These are phyloP conservation scores for Penicillium herquei DNA, from an alignment of 495 filamentous ascomycete genomes.

Conservation along the genomic window DNA sequence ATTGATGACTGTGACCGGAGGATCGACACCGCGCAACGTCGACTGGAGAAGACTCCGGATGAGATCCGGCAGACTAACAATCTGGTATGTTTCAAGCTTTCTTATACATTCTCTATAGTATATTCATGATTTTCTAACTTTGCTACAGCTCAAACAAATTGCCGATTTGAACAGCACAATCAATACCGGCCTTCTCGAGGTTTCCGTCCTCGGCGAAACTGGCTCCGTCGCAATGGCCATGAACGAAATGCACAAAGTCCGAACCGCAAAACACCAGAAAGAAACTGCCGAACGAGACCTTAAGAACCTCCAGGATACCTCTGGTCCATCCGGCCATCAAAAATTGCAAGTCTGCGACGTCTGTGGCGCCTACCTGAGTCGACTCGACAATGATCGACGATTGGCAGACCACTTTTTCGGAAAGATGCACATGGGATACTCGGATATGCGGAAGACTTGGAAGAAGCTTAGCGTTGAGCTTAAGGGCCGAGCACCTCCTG, in stretches of 20 bases:
- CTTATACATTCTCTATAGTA: neutral
- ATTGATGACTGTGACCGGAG: constrained; percentile 95
- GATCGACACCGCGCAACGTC: constrained; percentile 84
- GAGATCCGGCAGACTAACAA: constrained; percentile 97
- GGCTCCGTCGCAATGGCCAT: constrained; percentile 77
- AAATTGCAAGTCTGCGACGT: constrained; percentile 99
- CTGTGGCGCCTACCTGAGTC: constrained; percentile 86
- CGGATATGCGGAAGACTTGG: constrained; percentile 91
- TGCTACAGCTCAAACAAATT: constrained; percentile 72
- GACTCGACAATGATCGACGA: constrained; percentile 90
- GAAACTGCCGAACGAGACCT: constrained; percentile 84
- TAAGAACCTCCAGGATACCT: constrained; percentile 87
- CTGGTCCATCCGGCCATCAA: constrained; percentile 90
- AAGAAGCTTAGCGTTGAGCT: constrained; percentile 86
- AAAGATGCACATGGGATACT: constrained; percentile 98
- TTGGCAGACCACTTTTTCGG: constrained; percentile 98
- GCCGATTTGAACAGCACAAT: constrained; percentile 76
- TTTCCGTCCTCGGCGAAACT: constrained; percentile 79
- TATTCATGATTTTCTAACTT: neutral
- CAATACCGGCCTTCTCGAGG: constrained; percentile 78
- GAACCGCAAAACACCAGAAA: constrained; percentile 76
- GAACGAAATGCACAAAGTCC: constrained; percentile 81
- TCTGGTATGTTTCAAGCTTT: constrained; percentile 47
- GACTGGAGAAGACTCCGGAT: constrained; percentile 95
- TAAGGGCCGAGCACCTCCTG: constrained; percentile 63